These are phyloP conservation scores for Metarhizium guizhouense DNA, from an alignment of 2,329 filamentous ascomycete genomes.

Conservation along the genomic window DNA sequence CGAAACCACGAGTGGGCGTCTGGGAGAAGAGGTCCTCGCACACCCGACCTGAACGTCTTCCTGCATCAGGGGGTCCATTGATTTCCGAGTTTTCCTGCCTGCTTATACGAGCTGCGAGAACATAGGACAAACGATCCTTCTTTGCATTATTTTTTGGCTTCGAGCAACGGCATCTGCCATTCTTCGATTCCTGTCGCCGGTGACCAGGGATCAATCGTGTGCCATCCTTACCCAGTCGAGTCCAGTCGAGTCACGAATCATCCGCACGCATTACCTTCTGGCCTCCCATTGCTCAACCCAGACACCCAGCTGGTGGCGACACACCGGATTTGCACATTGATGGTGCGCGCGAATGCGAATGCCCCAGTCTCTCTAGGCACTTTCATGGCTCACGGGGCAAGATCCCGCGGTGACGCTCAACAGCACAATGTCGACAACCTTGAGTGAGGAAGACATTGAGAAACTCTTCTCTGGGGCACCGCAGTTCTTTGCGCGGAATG, in stretches of 20 bases:
- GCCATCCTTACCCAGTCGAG: too few relatives aligned
- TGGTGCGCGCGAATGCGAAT: neutral
- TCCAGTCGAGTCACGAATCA: neutral
- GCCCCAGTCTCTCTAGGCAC: neutral
- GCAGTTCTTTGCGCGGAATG: conserved; percentile 56
- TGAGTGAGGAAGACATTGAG: conserved; percentile 52
- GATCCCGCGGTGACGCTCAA: conserved; percentile 33
- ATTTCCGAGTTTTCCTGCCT: neutral
- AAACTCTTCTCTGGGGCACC: conserved; percentile 69
- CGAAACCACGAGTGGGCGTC: neutral
- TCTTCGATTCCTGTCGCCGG: neutral
- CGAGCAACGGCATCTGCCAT: neutral
- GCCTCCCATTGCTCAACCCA: neutral
- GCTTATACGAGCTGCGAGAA: neutral
- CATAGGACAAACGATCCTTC: neutral
- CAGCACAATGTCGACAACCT: conserved; percentile 47
- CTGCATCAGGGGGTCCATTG: neutral
- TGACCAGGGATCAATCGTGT: too few relatives aligned
- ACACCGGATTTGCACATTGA: neutral
- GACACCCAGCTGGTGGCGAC: neutral
- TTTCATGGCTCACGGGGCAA: conserved; percentile 9
- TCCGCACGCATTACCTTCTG: neutral
- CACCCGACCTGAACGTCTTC: neutral
- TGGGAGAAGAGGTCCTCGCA: neutral
- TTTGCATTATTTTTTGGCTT: neutral